These are phyloP conservation scores for Salix purpurea DNA, from an alignment of 345 rosid species.

Conservation along the genomic window DNA sequence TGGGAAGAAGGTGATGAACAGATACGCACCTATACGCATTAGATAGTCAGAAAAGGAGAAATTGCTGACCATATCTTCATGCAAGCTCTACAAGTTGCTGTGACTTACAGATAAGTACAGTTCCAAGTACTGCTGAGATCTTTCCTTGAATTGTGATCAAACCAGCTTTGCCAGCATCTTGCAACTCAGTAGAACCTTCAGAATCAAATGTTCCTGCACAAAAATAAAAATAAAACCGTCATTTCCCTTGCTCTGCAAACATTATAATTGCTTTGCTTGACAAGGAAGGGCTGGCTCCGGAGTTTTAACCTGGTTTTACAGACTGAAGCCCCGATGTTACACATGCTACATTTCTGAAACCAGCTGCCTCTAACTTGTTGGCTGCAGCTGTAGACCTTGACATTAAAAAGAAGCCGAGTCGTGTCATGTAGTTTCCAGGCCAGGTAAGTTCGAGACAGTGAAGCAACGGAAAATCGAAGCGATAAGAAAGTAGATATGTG, in stretches of 20 bases:
- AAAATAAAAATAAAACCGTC: neutral
- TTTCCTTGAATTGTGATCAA: constrained; percentile 81
- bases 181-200: constrained; percentile 61
- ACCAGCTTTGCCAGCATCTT: constrained; percentile 91
- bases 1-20: constrained; percentile 79
- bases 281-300: neutral
- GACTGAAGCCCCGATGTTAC: constrained; percentile 84
- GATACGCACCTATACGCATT: constrained; percentile 64
- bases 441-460: neutral
- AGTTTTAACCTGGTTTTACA: constrained; percentile 64
- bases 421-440: constrained; percentile 6
- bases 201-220: constrained; percentile 71
- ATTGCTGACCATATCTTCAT: neutral
- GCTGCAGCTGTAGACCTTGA: constrained; percentile 90
- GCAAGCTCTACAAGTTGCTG: neutral
- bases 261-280: neutral
- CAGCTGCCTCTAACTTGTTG: constrained; percentile 63
- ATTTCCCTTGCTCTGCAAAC: neutral
- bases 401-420: constrained; percentile 16
- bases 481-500: neutral
- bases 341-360: constrained; percentile 68
- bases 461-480: neutral
- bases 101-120: constrained; percentile 82
- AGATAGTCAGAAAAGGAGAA: neutral
- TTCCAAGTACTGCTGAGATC: constrained; percentile 88